A percentile compares a stretch with the other conserved stretches of the same genome.
Evolutionary conservation across 2,329 filamentous ascomycete genomes (phyloP).

Genomic region (Celoporthe dispersa): DNA sequence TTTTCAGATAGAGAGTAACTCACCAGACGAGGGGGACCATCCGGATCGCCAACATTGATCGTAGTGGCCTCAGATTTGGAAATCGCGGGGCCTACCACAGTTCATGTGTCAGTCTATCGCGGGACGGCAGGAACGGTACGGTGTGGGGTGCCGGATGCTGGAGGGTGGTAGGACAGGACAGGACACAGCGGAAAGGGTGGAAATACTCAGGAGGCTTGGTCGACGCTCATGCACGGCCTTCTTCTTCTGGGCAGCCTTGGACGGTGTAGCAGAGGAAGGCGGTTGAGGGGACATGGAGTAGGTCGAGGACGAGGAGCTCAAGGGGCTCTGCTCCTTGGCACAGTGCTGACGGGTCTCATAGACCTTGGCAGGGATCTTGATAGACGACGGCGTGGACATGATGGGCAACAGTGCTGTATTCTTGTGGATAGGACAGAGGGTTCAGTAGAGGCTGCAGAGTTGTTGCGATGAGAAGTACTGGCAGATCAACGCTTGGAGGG

Average conservation of each 20-base stretch:
- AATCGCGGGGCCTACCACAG: conserved; percentile 65
- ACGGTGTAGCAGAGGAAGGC: conserved; percentile 45
- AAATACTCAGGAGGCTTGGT: conserved; percentile 66
- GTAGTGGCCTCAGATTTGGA: conserved; percentile 79
- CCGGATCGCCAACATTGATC: conserved; percentile 75
- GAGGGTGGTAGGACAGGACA: conserved; percentile 31
- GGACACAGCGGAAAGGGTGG: neutral
- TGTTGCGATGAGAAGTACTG: conserved; percentile 14
- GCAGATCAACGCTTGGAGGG: conserved; percentile 16
- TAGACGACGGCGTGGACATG: conserved; percentile 65
- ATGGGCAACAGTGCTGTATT: conserved; percentile 28
- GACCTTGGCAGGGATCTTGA: conserved; percentile 63
- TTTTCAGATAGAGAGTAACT: conserved; percentile 36
- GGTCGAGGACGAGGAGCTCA: conserved; percentile 58
- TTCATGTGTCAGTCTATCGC: conserved; percentile 30
- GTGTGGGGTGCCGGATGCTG: neutral
- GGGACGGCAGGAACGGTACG: conserved; percentile 7
- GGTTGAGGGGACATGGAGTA: conserved; percentile 61
- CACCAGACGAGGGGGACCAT: conserved; percentile 74
- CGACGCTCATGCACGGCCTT: conserved; percentile 58
- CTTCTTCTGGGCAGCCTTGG: conserved; percentile 45
- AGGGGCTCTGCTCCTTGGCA: conserved; percentile 46
- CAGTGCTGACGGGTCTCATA: conserved; percentile 40
- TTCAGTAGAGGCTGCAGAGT: conserved; percentile 8
- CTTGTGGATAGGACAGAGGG: conserved; percentile 1